These are phyloP conservation scores for Aspergillus thermomutatus DNA, from an alignment of 2,329 filamentous ascomycete genomes.

Conservation along the genomic window DNA sequence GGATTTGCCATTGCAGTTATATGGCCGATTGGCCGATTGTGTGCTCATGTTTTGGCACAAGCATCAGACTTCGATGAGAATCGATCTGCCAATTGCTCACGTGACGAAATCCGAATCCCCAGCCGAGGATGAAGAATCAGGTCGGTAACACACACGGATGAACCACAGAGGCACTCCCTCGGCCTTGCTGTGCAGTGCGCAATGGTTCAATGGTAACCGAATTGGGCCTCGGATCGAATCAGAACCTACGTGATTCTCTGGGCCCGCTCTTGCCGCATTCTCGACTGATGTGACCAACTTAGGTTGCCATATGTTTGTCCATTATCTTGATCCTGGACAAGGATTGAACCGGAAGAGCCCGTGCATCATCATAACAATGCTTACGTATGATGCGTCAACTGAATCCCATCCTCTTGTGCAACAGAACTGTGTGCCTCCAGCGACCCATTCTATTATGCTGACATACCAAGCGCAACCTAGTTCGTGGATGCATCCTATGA, in stretches of 20 bases:
- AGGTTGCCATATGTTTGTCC: background rate
- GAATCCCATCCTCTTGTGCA: background rate
- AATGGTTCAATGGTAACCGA: background rate
- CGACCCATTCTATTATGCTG: background rate
- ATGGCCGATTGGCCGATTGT: background rate
- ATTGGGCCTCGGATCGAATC: background rate
- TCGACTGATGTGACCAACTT: background rate
- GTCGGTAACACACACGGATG: background rate
- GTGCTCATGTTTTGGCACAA: background rate
- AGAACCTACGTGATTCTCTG: background rate
- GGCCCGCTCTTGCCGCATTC: background rate
- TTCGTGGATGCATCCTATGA: background rate
- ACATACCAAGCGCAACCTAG: background rate
- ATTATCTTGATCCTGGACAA: background rate
- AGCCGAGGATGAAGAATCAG: background rate
- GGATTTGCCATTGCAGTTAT: background rate
- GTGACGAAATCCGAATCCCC: background rate
- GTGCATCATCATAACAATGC: background rate
- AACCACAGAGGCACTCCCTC: background rate
- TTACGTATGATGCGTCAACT: background rate
- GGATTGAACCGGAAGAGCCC: background rate
- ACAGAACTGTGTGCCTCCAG: background rate
- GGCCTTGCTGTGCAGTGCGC: background rate
- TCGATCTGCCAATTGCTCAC: background rate
- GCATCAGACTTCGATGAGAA: background rate